Evolutionary conservation across 495 filamentous ascomycete species (phyloP), one percentile per base, ranked within the genome.

Genomic region (Apiosordaria backusii): DNA sequence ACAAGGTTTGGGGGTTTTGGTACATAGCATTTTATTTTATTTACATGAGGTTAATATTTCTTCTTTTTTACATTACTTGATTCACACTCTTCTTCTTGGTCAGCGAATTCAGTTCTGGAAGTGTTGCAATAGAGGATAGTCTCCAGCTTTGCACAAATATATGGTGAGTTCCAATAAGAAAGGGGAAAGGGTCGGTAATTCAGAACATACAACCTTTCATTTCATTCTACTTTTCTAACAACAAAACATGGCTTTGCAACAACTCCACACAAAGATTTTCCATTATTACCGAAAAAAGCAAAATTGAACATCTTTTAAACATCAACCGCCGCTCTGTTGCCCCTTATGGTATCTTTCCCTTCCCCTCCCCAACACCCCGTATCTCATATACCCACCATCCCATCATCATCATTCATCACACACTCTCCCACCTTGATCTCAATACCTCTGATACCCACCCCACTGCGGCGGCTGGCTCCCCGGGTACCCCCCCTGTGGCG

Each of bases 381-480:
- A n/a, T n/a, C n/a, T n/a, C n/a, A n/a, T 13, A 13, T 45, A 6
- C 3, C 3, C 9, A 45, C 9, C 0, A 15, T 13, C 35, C 10
- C 16, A 6, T 13, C 9, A 45, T 45, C 13, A 45, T 45, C 35
- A 18, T 2, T 45, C 35, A 45, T 18, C 35, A 45, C 27, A 45
- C 35, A 0, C 9, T 15, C 16, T 7, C 27, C 7, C 27, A 4
- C 7, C 27, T 7, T 7, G 27, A 29, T 29, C 27, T 52, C 45
- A 68, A 50, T 71, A 71, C 61, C 64, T 60, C 27, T 59, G 64
- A 59, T 71, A 66, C n/a, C 45, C 25, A 18, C 67, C 67, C 57
- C 65, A 67, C 55, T 58, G 19, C 50, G 59, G 57, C n/a, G 57
- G 60, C 22, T 62, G 64, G 27, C 63, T 50, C 35, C 67, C 67